Evolutionary conservation across 2,329 filamentous ascomycete genomes (phyloP).

Genomic region (Paraphoma chrysanthemicola): DNA sequence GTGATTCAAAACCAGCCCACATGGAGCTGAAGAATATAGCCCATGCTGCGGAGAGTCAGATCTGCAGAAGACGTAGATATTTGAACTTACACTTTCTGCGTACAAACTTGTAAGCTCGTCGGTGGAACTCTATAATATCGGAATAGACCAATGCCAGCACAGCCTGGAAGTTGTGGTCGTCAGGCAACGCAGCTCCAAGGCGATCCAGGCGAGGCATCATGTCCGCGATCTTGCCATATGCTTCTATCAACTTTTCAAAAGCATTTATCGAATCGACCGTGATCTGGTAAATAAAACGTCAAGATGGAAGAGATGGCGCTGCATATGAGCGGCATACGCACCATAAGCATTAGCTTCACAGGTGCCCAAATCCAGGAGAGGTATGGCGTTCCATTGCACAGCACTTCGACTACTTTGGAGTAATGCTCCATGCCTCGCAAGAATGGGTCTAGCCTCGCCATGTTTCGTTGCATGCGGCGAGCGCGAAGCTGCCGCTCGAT

Average conservation of each 20-base stretch:
- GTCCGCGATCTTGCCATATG: slow-evolving; percentile 51
- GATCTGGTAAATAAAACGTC: slow-evolving; percentile 9
- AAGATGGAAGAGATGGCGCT: too few species aligned
- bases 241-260: slow-evolving; percentile 53
- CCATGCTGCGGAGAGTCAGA: slow-evolving; percentile 24
- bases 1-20: slow-evolving; percentile 29
- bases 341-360: slow-evolving; percentile 21
- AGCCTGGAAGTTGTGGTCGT: slow-evolving; percentile 47
- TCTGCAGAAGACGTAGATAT: neutral
- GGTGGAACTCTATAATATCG: slow-evolving; percentile 58
- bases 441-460: slow-evolving; percentile 52
- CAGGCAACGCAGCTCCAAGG: slow-evolving; percentile 34
- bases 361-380: slow-evolving; percentile 54
- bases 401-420: slow-evolving; percentile 49
- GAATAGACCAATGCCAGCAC: slow-evolving; percentile 53
- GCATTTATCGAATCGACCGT: slow-evolving; percentile 45
- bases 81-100: slow-evolving; percentile 37
- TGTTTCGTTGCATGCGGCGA: slow-evolving; percentile 49
- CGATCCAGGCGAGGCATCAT: slow-evolving; percentile 48
- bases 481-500: slow-evolving; percentile 52
- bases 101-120: slow-evolving; percentile 56
- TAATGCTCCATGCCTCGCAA: slow-evolving; percentile 53
- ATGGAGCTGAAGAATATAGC: slow-evolving; percentile 28
- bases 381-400: slow-evolving; percentile 57
- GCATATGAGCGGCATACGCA: neutral